phyloP scores from a whole-genome alignment of 2,329 filamentous ascomycete species.

The Diaporthe aspalathi region DNA sequence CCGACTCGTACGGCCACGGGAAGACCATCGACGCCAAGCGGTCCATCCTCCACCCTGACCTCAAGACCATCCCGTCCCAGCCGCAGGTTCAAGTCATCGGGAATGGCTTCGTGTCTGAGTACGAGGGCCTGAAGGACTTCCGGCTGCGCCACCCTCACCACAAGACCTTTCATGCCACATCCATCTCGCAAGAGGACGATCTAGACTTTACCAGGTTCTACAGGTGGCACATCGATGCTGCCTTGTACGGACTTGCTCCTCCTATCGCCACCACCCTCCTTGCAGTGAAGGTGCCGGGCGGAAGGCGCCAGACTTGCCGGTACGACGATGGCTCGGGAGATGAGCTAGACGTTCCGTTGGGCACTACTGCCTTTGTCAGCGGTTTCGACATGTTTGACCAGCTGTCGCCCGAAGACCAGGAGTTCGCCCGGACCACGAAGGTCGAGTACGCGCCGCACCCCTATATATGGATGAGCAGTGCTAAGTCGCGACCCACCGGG shows the following conservation, averaged over 20 bases:
- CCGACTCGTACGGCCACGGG: constrained; percentile 78
- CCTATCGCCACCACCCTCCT: constrained; percentile 79
- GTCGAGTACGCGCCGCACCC: constrained; percentile 84
- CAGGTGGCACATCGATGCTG: constrained; percentile 85
- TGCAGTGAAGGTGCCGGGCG: constrained; percentile 77
- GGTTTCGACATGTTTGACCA: constrained; percentile 77
- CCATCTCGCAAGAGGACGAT: constrained; percentile 64
- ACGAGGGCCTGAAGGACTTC: constrained; percentile 77
- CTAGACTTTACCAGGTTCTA: constrained; percentile 71
- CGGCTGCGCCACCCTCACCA: constrained; percentile 81
- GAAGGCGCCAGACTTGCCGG: constrained; percentile 72
- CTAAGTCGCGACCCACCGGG: constrained; percentile 74
- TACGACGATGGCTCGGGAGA: constrained; percentile 80
- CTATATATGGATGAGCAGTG: constrained; percentile 83
- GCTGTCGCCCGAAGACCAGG: constrained; percentile 73
- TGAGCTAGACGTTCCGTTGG: constrained; percentile 74
- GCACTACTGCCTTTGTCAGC: constrained; percentile 80
- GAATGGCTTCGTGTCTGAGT: constrained; percentile 75
- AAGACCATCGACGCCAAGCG: constrained; percentile 75
- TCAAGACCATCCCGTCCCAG: constrained; percentile 84
- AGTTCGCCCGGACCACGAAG: constrained; percentile 73
- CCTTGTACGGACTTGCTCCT: constrained; percentile 79
- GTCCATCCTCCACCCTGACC: constrained; percentile 79
- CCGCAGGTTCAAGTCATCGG: constrained; percentile 85
- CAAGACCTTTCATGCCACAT: constrained; percentile 77